A percentile compares a stretch with the other conserved stretches of the same genome.
phyloP scores from a whole-genome alignment of 2,329 filamentous ascomycete genomes.

The Coleophoma cylindrospora region DNA sequence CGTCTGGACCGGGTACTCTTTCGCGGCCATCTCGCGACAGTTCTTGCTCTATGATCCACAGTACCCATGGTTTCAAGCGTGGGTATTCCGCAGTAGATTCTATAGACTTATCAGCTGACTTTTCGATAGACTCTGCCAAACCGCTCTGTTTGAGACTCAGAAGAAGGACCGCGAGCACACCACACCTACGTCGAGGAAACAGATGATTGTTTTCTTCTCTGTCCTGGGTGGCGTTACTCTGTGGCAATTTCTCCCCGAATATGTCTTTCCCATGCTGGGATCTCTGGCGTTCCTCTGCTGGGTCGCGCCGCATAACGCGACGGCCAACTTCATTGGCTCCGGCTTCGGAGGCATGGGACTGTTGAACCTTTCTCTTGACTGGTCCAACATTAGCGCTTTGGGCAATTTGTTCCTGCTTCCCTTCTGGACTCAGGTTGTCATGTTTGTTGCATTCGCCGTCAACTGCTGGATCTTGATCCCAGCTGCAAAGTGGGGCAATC shows the following conservation, averaged over 20 bases:
- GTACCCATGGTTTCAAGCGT: constrained; percentile 45
- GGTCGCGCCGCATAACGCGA: constrained; percentile 52
- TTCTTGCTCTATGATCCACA: constrained; percentile 53
- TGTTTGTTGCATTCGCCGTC: constrained; percentile 48
- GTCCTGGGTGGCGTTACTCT: constrained; percentile 45
- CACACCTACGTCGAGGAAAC: constrained; percentile 41
- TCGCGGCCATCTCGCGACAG: constrained; percentile 51
- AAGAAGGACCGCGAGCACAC: constrained; percentile 46
- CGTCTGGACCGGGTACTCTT: constrained; percentile 53
- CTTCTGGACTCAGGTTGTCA: constrained; percentile 53
- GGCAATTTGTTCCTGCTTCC: constrained; percentile 49
- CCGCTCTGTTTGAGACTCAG: constrained; percentile 53
- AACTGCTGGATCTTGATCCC: constrained; percentile 55
- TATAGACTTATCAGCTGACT: neutral
- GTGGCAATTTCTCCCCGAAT: constrained; percentile 61
- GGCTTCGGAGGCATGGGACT: constrained; percentile 60
- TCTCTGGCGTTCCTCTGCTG: constrained; percentile 59
- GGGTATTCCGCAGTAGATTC: constrained; percentile 4
- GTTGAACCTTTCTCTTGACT: constrained; percentile 53
- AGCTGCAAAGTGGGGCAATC: constrained; percentile 50
- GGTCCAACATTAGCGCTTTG: constrained; percentile 51
- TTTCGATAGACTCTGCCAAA: constrained; percentile 37
- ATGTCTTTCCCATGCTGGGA: constrained; percentile 52
- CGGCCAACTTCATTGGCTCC: constrained; percentile 55
- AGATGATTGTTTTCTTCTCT: constrained; percentile 52